Evolutionary conservation across 441 rosid species (phyloP).

Genomic region (Arabidopsis hybrid): DNA sequence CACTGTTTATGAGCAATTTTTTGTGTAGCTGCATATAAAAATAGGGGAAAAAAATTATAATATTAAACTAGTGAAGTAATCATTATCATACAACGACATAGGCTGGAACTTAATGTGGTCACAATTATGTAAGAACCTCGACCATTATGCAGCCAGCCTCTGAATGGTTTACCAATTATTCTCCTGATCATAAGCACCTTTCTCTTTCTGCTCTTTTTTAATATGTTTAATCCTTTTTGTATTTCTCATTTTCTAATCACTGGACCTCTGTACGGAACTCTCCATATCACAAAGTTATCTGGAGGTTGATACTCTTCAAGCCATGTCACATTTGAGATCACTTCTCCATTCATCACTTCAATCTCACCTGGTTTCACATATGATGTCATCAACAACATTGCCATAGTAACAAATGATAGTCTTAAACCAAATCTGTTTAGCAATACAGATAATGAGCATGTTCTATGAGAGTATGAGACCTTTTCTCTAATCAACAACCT

Average conservation of each 20-base stretch:
- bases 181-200: constrained; percentile 15
- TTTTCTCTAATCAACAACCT: constrained; percentile 10
- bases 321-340: constrained; percentile 63
- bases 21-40: constrained; percentile 6
- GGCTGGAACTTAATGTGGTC: constrained; percentile 29
- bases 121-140: constrained; percentile 28
- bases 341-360: constrained; percentile 61
- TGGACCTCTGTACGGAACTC: constrained; percentile 75
- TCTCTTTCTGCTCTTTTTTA: constrained; percentile 19
- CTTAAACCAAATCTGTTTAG: constrained; percentile 1
- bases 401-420: constrained; percentile 12
- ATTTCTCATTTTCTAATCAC: constrained; percentile 66
- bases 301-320: constrained; percentile 83
- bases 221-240: constrained; percentile 11
- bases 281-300: constrained; percentile 72
- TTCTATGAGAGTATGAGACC: neutral
- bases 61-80: constrained; percentile 8
- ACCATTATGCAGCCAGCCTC: constrained; percentile 32
- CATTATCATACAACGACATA: constrained; percentile 28
- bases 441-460: neutral
- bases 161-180: constrained; percentile 34
- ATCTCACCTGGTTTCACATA: constrained; percentile 55
- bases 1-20: constrained; percentile 19
- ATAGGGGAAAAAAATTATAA: constrained; percentile 6
- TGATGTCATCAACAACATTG: constrained; percentile 17